Base-by-base conservation (phyloP, 345 rosid genomes). In the Ailanthus altissimus region DNA sequence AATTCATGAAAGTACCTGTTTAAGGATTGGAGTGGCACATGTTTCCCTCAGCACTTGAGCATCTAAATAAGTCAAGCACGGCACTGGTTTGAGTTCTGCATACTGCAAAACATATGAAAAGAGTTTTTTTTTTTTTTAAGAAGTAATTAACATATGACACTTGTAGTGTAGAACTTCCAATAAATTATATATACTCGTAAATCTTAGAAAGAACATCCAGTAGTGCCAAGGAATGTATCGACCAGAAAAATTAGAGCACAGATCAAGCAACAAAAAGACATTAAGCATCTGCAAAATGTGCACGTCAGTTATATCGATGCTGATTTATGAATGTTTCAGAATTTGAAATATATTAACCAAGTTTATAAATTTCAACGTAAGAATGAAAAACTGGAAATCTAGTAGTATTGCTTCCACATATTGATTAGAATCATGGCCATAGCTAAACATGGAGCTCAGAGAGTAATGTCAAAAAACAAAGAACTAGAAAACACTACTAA, bases 61-160 rank as follows among this genome's bases (percentile, higher is more conserved):
- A 81, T 92, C 91, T 20, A 91, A 77, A 83, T 87, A 91, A 63
- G 97, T 93, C 87, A 93, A 79, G 82, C 99, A 93, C 50, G 94
- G 91, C 74, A 96, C 99, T 38, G 99, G 99, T 83, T 90, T 93
- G 79, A 96, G 92, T 84, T 96, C 98, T 43, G 98, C 99, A 75
- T 96, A 96, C 99, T 96, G 84, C 83, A 86, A 75, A 45, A 32
- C 43, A 79, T 67, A 26, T 14, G 38, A 74, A 20, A 61, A 68
- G 8, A 25, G 13, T 11, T 60, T 6, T 0, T 3, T 13, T 43
- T 43, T 42, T 38, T 13, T 43, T 43, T 42, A 38, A 16, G 25
- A 51, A 60, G 32, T 43, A 28, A 60, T 4, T 61, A 42, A 40
- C 51, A 32, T 28, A 64, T 16, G 21, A 32, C 40, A 18, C 38